Percentiles rank a stretch among this genome's conserved stretches.
These are phyloP conservation scores for Petunia axillaris DNA, from an alignment of 257 asterid genomes.

Conservation along the genomic window DNA sequence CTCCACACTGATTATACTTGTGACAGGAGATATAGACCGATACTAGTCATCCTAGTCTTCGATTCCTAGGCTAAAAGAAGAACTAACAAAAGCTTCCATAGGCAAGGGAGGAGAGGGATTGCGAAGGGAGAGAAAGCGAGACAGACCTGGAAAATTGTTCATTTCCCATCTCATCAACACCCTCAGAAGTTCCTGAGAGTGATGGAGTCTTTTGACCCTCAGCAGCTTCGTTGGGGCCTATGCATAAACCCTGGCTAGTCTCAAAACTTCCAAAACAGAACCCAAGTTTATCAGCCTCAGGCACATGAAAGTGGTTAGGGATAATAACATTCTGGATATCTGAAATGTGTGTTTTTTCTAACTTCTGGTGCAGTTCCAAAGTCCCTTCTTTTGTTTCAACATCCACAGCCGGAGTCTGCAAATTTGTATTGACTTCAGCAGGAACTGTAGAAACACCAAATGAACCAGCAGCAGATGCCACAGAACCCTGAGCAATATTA, in stretches of 20 bases:
- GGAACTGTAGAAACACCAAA: conserved; percentile 50
- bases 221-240: conserved; percentile 46
- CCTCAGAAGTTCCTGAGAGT: conserved; percentile 57
- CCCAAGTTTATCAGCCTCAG: conserved; percentile 81
- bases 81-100: not conserved
- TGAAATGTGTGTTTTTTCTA: conserved; percentile 60
- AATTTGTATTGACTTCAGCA: conserved; percentile 47
- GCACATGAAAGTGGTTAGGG: conserved; percentile 83
- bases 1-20: not conserved
- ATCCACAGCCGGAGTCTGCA: conserved; percentile 35
- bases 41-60: conserved; percentile 11
- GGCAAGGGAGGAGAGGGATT: not conserved
- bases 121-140: conserved; percentile 29
- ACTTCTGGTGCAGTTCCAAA: conserved; percentile 64
- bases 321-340: conserved; percentile 73
- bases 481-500: conserved; percentile 44
- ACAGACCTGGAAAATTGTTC: conserved; percentile 68
- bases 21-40: not conserved
- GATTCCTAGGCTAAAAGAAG: not conserved
- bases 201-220: conserved; percentile 48
- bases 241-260: conserved; percentile 57
- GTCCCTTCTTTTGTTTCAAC: conserved; percentile 53
- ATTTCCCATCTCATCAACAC: conserved; percentile 55
- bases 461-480: conserved; percentile 32
- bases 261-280: conserved; percentile 95